Base-by-base conservation (phyloP, 345 rosid species). In the Eucalyptus camaldulensis region DNA sequence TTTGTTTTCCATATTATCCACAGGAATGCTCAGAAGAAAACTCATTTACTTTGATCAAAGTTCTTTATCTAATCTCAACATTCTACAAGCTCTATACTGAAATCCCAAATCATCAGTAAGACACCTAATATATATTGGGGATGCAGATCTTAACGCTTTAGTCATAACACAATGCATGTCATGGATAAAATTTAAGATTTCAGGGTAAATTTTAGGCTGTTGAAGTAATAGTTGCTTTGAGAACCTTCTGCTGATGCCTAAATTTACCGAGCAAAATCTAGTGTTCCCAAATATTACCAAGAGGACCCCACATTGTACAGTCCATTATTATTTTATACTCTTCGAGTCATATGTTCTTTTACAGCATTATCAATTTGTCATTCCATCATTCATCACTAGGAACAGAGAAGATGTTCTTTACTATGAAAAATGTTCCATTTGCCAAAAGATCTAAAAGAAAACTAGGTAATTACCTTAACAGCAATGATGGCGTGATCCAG, bases 401-500 rank as follows among this genome's bases (percentile, higher is more conserved):
- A 72, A 72, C 45, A 37, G 14, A 72, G 83, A 37, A 40, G 45
- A 37, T 37, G 83, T 43, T 72, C 45, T 3, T 72, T 37, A 40
- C 44, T 43, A 40, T 56, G n/a, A 56, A 49, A 87, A 62, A 8
- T 56, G 62, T 19, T 53, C 69, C 44, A 31, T 51, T 44, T 6
- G 67, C 88, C 19, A 16, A 2, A 72, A 19, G 56, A 69, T 76
- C 50, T 50, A 56, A 44, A 29, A 49, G 85, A 47, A 87, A 33
- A 67, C 51, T 44, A 11, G 4, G 54, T 87, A 45, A 90, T 86
- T 88, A 97, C 99, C 99, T 95, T 98, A 51, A 95, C 96, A 62
- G 98, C 91, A 86, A 98, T 95, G 86, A 98, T 95, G 86, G 99
- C 99, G 80, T 98, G 99, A 91, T 97, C 99, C 91, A 98, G 97